phyloP scores from a whole-genome alignment of 768 basidiomycete genomes.

The Harrya chromipes region DNA sequence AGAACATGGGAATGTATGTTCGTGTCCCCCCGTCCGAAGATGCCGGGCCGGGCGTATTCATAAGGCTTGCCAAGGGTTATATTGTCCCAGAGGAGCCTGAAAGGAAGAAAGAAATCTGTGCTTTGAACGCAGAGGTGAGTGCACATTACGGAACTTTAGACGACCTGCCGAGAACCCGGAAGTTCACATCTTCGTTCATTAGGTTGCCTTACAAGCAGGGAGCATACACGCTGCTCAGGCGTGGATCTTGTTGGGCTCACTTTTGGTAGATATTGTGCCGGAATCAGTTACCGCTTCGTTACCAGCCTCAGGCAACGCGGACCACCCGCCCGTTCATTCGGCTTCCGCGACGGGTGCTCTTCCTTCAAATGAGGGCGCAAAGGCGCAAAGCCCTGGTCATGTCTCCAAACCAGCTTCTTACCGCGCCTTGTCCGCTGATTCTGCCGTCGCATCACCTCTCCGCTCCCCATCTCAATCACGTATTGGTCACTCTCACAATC shows the following conservation, averaged over 20 bases:
- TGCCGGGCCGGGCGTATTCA: conserved; percentile 42
- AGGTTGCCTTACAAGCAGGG: conserved; percentile 62
- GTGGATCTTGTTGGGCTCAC: conserved; percentile 63
- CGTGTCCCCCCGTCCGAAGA: conserved; percentile 9
- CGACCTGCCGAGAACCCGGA: not conserved
- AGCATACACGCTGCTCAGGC: conserved; percentile 55
- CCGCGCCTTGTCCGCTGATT: conserved; percentile 27
- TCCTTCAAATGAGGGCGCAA: conserved; percentile 19
- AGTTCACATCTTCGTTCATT: not conserved
- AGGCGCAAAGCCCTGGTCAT: conserved; percentile 6
- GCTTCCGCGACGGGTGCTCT: conserved; percentile 43
- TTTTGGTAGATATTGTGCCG: conserved; percentile 50
- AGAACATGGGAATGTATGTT: conserved; percentile 55
- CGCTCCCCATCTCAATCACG: conserved; percentile 27
- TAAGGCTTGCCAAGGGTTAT: conserved; percentile 61
- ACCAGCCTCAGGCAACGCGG: conserved; percentile 15
- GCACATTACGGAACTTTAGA: not conserved
- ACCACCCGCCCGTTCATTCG: conserved; percentile 35
- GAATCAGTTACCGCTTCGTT: conserved; percentile 28
- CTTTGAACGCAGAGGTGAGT: conserved; percentile 56
- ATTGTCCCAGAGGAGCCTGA: conserved; percentile 41
- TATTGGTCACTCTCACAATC: conserved; percentile 5
- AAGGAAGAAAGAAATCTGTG: conserved; percentile 45
- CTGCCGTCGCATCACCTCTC: conserved; percentile 12
- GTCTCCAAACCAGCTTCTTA: conserved; percentile 22